phyloP scores from a whole-genome alignment of 805 yeast species.

The Kuraishia molischiana region DNA sequence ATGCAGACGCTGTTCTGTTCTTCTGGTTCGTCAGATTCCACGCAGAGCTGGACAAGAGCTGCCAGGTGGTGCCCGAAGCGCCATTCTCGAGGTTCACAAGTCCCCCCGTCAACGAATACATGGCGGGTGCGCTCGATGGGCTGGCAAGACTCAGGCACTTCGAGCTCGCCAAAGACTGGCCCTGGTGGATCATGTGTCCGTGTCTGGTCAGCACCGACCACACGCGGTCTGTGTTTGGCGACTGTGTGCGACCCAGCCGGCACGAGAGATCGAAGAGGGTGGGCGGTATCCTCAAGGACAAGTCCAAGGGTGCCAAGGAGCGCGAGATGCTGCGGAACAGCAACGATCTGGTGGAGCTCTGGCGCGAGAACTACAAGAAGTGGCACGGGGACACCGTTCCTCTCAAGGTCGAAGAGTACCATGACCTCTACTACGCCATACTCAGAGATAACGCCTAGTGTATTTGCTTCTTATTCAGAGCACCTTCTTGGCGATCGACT shows the following conservation, averaged over 20 bases:
- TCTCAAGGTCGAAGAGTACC: not conserved
- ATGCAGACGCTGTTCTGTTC: constrained; percentile 30
- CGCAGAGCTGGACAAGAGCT: not conserved
- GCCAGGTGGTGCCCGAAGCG: not conserved
- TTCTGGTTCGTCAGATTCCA: constrained; percentile 21
- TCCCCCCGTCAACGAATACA: no score
- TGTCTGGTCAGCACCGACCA: constrained; percentile 7
- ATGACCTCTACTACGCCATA: not conserved
- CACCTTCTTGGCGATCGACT: no score
- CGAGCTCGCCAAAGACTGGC: no score
- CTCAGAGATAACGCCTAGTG: no score
- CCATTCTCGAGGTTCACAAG: no score
- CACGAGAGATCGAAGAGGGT: not conserved
- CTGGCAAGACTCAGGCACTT: no score
- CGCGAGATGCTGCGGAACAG: not conserved
- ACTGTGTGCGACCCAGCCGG: not conserved
- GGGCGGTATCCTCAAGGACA: not conserved
- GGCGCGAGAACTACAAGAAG: not conserved
- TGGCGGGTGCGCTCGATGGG: no score
- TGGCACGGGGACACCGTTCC: not conserved
- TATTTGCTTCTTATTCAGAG: no score
- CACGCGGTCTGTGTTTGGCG: constrained; percentile 10
- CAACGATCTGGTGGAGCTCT: not conserved
- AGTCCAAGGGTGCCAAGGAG: not conserved
- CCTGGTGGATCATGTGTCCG: not conserved